Base-by-base conservation (phyloP, 768 basidiomycete species). In the Leucosporidium scottii region DNA sequence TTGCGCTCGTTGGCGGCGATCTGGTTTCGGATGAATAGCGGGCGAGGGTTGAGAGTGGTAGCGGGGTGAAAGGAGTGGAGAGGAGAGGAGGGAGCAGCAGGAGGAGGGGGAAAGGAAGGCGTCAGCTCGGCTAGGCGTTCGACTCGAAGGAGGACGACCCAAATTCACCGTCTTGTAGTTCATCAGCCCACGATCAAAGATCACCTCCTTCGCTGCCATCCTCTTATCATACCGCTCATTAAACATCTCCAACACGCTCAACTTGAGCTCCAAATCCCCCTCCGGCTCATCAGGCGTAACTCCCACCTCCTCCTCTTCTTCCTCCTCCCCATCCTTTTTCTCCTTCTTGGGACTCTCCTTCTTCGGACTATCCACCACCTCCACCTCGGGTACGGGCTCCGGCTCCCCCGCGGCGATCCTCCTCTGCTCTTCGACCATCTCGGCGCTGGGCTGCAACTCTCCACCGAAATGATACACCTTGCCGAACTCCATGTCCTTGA, bases 401-500 rank as follows among this genome's bases (percentile, higher is more conserved):
- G 82, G 83, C 21, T 78, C 74, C 78, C 79, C 80, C 30, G 78
- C 78, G 54, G 75, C 77, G 9, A 82, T 75, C 39, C 39, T 8
- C 13, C 39, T 8, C 23, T 77, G 87, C 68, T 84, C 88, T 71
- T 89, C 89, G 9, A 80, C 79, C 69, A 86, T 85, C 69, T 86
- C 87, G 61, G 44, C 71, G 91, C 89, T 3, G 82, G 81, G 81
- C 73, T 82, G 81, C 31, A 87, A 81, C 74, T 90, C 90, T 3
- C 94, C 96, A 1, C 89, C 93, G 76, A 85, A 94, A 39, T 86
- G 84, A 27, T 84, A 81, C 68, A 91, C 91, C n/a, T 93, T 80
- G 2, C 91, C 94, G 74, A 97, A 97, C 76, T 98, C 93, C 70
- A 99, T 82, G 76, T 97, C 92, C 78, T 97, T 98, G 71, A 97